Evolutionary conservation across 352 stramenopile genomes (phyloP), one percentile per base, ranked within the genome.

Genomic region (Phytophthora pisi): DNA sequence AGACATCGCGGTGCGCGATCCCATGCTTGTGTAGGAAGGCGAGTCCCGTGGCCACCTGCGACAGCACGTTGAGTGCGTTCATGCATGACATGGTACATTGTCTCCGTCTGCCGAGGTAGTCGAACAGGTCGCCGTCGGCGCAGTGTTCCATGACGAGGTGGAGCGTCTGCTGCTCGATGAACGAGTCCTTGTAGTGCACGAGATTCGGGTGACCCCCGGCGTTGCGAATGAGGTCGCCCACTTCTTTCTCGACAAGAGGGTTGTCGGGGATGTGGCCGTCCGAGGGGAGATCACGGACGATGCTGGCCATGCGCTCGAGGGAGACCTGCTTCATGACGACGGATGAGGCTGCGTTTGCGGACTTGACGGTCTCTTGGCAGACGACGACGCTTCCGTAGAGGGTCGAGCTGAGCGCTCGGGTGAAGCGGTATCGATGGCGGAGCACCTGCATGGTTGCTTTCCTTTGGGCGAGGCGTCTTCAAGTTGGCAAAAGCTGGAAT

Each of bases 321-420:
- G 78, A 72, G 43, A 85, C 64, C 56, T 84, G 74, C 47, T 88
- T 88, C 62, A 88, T 55, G 23, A 82, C 79, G 47, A 81, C 70
- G 31, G 40, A 34, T 1, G 49, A 51, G 5, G 50, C 7, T 11
- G 64, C 59, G 40, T 9, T 18, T 46, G 31, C 42, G 16, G 23
- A 24, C 26, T 28, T 51, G 38, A 42, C 11, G 11, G 36, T 42
- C 36, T 18, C 31, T 15, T 82, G 61, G 51, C 78, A 87, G 50
- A 78, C 68, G 46, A 75, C 74, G 26, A 89, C 66, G 36, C 71
- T 68, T 49, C 81, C 78, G 52, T 79, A 89, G 31, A 86, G 65
- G 18, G 80, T 86, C 15, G 70, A 54, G 59, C 71, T 78, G 16
- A 89, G 67, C 40, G 73, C 69, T 16, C 68, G 46, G 34, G 72